These are phyloP conservation scores for Hansenula sp. DNA, from an alignment of 1,139 yeast species.

Conservation along the genomic window DNA sequence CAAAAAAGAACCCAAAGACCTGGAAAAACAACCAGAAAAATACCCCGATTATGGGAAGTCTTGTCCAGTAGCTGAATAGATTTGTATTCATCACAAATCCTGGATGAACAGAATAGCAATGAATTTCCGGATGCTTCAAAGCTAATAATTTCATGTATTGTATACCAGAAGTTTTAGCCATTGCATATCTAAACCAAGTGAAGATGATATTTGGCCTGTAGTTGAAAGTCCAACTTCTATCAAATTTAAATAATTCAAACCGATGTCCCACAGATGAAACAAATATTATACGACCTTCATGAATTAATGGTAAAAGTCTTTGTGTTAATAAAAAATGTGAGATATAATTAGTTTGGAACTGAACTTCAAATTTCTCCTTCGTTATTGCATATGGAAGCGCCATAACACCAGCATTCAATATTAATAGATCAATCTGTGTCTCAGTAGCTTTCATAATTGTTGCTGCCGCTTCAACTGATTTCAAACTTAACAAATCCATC, in stretches of 20 bases:
- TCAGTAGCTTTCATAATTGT: constrained; percentile 45
- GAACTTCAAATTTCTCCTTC: constrained; percentile 72
- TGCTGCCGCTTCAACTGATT: constrained; percentile 56
- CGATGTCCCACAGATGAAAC: constrained; percentile 68
- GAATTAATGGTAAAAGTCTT: constrained; percentile 51
- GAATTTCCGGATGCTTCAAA: constrained; percentile 58
- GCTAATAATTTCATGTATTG: constrained; percentile 69
- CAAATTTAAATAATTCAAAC: constrained; percentile 47
- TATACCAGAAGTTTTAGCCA: constrained; percentile 77
- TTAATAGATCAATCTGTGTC: constrained; percentile 50
- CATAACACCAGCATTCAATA: constrained; percentile 83
- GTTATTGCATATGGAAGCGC: constrained; percentile 66
- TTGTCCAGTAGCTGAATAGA: constrained; percentile 68
- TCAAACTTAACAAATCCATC: constrained; percentile 57
- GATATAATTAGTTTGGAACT: constrained; percentile 73
- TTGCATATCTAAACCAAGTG: constrained; percentile 76
- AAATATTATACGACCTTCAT: constrained; percentile 57
- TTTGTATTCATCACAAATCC: constrained; percentile 83
- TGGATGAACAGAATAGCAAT: constrained; percentile 73
- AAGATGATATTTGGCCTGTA: constrained; percentile 61
- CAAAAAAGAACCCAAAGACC: constrained; percentile 61
- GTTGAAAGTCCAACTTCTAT: constrained; percentile 48
- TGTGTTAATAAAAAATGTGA: constrained; percentile 72
- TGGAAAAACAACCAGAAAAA: constrained; percentile 68
- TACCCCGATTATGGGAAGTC: constrained; percentile 72